Percentiles rank a stretch among this genome's conserved stretches.
phyloP scores from a whole-genome alignment of 2,329 filamentous ascomycete species.

The Chaetomiaceae sp. region DNA sequence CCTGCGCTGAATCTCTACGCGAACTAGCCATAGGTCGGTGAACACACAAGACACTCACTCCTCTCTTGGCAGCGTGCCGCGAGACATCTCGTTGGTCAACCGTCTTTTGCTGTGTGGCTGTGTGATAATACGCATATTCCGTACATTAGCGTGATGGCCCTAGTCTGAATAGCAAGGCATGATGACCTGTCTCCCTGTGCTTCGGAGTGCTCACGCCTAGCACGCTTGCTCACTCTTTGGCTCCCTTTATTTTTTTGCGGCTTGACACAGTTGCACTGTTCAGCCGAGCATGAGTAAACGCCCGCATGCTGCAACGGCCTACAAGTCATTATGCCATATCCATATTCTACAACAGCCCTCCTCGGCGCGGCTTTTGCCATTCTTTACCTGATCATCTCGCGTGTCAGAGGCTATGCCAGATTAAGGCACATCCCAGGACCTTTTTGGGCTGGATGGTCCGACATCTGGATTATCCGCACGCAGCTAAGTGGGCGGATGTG shows the following conservation, averaged over 20 bases:
- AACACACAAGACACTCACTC: too few relatives aligned
- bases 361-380: conserved; percentile 3
- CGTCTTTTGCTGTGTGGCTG: not conserved
- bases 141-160: not conserved
- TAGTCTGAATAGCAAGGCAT: too few relatives aligned
- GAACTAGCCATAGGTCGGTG: too few relatives aligned
- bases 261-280: too few relatives aligned
- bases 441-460: conserved; percentile 27
- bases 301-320: too few relatives aligned
- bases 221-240: too few relatives aligned
- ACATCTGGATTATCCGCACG: conserved; percentile 31
- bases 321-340: too few relatives aligned
- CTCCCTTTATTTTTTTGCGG: too few relatives aligned
- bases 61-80: not conserved
- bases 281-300: too few relatives aligned
- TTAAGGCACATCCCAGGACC: conserved; percentile 32
- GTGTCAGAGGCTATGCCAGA: conserved; percentile 16
- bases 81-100: not conserved
- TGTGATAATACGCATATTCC: not conserved
- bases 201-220: too few relatives aligned
- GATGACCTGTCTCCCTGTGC: too few relatives aligned
- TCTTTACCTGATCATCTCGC: conserved; percentile 1
- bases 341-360: not conserved
- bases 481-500: conserved; percentile 27
- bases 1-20: too few relatives aligned